These are phyloP conservation scores for Emergomyces africanus DNA, from an alignment of 2,329 filamentous ascomycete genomes.

Conservation along the genomic window DNA sequence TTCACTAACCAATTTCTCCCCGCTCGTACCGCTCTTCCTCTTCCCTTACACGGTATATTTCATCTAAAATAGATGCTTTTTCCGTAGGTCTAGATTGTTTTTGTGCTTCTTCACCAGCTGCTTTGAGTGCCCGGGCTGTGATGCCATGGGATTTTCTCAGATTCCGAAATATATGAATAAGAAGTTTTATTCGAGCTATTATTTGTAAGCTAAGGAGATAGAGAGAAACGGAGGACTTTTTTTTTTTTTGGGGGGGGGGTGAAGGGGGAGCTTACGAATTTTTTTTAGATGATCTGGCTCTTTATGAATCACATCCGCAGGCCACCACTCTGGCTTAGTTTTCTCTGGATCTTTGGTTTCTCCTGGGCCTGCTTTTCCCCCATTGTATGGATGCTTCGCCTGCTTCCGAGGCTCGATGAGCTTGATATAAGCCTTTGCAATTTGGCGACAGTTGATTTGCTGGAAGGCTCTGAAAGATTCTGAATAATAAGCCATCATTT, in stretches of 20 bases:
- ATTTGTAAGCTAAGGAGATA: neutral
- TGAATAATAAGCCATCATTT: constrained; percentile 28
- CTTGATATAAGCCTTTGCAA: constrained; percentile 36
- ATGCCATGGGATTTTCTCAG: constrained; percentile 21
- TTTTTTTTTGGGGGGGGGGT: neutral
- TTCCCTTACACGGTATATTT: constrained; percentile 29
- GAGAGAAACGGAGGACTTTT: neutral
- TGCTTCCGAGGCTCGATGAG: constrained; percentile 37
- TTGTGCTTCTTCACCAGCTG: constrained; percentile 27
- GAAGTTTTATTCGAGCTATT: constrained; percentile 24
- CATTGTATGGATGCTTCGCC: constrained; percentile 37
- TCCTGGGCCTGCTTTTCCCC: constrained; percentile 27
- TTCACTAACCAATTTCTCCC: constrained; percentile 27
- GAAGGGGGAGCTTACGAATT: constrained; percentile 25
- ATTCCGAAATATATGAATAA: constrained; percentile 30
- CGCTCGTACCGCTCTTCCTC: constrained; percentile 30
- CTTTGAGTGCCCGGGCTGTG: constrained; percentile 27
- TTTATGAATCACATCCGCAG: constrained; percentile 32
- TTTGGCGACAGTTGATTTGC: constrained; percentile 33
- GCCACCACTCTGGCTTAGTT: constrained; percentile 36
- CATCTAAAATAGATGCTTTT: constrained; percentile 26
- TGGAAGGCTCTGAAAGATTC: constrained; percentile 31
- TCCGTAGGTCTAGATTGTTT: constrained; percentile 23
- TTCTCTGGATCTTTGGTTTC: constrained; percentile 30
- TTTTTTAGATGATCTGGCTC: constrained; percentile 38